Evolutionary conservation across 2,329 filamentous ascomycete species (phyloP), one percentile per base, ranked within the genome.

Genomic region (Arthrobotrys entomopaga): DNA sequence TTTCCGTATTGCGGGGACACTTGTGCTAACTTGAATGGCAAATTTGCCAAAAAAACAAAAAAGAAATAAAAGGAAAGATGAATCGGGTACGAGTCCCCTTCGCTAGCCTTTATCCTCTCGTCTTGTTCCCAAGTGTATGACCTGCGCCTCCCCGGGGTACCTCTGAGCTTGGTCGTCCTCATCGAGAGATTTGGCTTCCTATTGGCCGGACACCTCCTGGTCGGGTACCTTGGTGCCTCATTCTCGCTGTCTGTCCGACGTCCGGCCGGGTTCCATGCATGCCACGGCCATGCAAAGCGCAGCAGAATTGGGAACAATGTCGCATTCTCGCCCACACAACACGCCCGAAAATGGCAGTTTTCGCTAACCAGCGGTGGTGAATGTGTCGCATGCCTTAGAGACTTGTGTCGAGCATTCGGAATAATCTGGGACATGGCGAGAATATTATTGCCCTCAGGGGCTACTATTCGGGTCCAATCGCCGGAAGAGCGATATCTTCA

Each of bases 281-380:
- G 19, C 46, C 46, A 34, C 34, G 19, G 58, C 42, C 13, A 19
- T 58, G 26, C 56, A 15, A 46, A 46, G 42, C 42, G 16, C 42
- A 46, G 42, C 42, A 46, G 16, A 46, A 49, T 57, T 50, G 34
- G 53, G 49, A 61, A 48, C 48, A 26, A 24, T 65, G 61, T 73
- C 61, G 61, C 61, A 66, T 61, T 61, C 60, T 67, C 49, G 53
- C 58, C 54, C 58, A 54, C 57, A 60, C 61, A 73, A 67, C 63
- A 52, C 53, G 53, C 53, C 71, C 61, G 59, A 74, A 67, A 74
- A 46, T 61, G 70, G 70, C 61, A 74, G 64, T 74, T 66, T 67
- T 75, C 65, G 65, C 63, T 75, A 75, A 75, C 71, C 60, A 61
- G 69, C 53, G 34, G 22, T 63, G 48, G n/a, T 64, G 38, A 48